Evolutionary conservation across 2,329 filamentous ascomycete genomes (phyloP).

Genomic region (Pyricularia sp.): DNA sequence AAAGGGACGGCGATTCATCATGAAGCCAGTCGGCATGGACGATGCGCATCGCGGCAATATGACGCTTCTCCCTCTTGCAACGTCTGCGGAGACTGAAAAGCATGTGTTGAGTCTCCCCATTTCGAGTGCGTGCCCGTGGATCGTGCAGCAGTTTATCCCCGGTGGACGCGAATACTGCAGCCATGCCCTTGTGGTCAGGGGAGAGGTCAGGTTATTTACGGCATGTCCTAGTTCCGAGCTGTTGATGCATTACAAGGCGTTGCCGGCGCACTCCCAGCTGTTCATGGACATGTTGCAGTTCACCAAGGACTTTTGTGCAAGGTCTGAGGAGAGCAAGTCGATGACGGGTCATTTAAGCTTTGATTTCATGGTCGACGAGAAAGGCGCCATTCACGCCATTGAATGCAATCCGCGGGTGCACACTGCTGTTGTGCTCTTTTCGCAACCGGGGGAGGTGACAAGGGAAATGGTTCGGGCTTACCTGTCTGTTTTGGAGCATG

Average conservation of each 20-base stretch:
- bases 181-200: conserved; percentile 57
- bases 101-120: conserved; percentile 47
- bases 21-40: conserved; percentile 57
- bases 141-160: conserved; percentile 58
- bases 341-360: conserved; percentile 67
- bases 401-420: conserved; percentile 64
- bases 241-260: conserved; percentile 56
- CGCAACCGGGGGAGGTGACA: conserved; percentile 26
- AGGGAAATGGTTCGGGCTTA: conserved; percentile 28
- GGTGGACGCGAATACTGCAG: conserved; percentile 60
- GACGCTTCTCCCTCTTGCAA: conserved; percentile 52
- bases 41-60: conserved; percentile 50
- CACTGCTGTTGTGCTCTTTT: conserved; percentile 56
- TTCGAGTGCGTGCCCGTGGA: conserved; percentile 46
- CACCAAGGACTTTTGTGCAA: conserved; percentile 46
- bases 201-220: conserved; percentile 55
- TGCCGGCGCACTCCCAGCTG: conserved; percentile 44
- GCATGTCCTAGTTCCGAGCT: conserved; percentile 55
- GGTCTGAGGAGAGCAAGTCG: conserved; percentile 25
- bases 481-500: not conserved
- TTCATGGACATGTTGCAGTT: conserved; percentile 54
- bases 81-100: conserved; percentile 39
- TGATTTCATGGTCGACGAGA: conserved; percentile 55
- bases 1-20: conserved; percentile 41
- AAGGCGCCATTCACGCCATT: conserved; percentile 47